Evolutionary conservation across 2,329 filamentous ascomycete species (phyloP), one percentile per base, ranked within the genome.

Genomic region (Blastomyces emzantsi): DNA sequence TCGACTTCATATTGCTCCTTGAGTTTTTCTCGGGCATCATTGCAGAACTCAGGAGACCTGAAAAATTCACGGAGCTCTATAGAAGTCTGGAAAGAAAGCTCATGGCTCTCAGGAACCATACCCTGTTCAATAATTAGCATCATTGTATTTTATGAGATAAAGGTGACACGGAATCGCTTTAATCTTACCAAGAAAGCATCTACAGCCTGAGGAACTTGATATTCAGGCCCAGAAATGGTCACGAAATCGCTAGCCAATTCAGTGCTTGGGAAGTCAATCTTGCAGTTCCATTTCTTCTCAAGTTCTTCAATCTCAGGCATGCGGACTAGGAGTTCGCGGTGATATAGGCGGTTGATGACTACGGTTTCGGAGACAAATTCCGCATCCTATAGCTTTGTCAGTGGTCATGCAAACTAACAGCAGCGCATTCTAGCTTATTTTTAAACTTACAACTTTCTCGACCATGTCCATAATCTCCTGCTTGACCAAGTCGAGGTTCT

Each of bases 401-500:
- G 69, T 13, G 52, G 52, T n/a, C 33, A 11, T 19, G 28, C 52
- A 55, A 52, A 65, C 36, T 5, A 17, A 5, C 19, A 39, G 25
- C 13, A 45, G 33, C 8, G 28, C 13, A 41, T 41, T 30, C 15
- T 15, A 45, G 54, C 17, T 13, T 39, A 13, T 28, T 28, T 6
- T 41, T 1, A 39, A 59, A 83, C 86, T 78, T 79, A 89, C 87
- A 66, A 90, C 91, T 79, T 94, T 90, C 77, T 97, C 94, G 62
- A 99, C 94, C 94, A 99, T 97, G 74, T 97, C 94, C 81, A 99
- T 87, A 73, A 99, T 99, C 79, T 99, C 94, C 70, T 95, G 92
- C 81, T 99, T 99, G 70, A 99, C 94, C 39, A 96, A 85, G 75
- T 99, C 94, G 59, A 99, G 81, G 71, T 94, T 97, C 78, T 97